Evolutionary conservation across 495 filamentous ascomycete species (phyloP).

Genomic region (Aspergillus saccharolyticus): DNA sequence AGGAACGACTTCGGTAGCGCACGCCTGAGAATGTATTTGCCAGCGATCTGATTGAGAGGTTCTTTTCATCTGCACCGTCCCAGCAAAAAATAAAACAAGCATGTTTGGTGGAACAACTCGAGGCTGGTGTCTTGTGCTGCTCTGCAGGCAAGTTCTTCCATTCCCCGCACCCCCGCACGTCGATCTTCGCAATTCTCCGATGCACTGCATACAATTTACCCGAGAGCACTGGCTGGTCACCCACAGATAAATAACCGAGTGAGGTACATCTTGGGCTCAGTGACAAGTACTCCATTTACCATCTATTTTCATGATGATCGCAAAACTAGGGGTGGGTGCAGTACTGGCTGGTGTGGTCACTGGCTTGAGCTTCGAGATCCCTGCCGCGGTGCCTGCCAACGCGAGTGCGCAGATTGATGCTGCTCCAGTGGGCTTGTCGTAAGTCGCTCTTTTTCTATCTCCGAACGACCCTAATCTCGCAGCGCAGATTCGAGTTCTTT

Average conservation of each 20-base stretch:
- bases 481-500: slow-evolving; percentile 51
- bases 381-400: slow-evolving; percentile 5
- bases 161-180: neutral
- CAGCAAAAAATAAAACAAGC: too few relatives aligned
- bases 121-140: neutral
- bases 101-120: slow-evolving; percentile 2
- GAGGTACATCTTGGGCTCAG: neutral
- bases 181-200: neutral
- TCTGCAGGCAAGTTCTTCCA: neutral
- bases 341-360: neutral
- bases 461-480: neutral
- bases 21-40: too few relatives aligned
- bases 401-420: slow-evolving; percentile 7
- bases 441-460: slow-evolving; percentile 16
- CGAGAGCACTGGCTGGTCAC: neutral
- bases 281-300: neutral
- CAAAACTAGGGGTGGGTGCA: too few relatives aligned
- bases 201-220: neutral
- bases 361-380: slow-evolving; percentile 7
- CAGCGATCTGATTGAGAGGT: too few relatives aligned
- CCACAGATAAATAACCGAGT: slow-evolving; percentile 1
- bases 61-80: too few relatives aligned
- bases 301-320: too few relatives aligned
- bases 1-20: too few relatives aligned
- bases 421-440: slow-evolving; percentile 52